Base-by-base conservation (phyloP, 352 stramenopile species). In the Pythium vanterpoolii region DNA sequence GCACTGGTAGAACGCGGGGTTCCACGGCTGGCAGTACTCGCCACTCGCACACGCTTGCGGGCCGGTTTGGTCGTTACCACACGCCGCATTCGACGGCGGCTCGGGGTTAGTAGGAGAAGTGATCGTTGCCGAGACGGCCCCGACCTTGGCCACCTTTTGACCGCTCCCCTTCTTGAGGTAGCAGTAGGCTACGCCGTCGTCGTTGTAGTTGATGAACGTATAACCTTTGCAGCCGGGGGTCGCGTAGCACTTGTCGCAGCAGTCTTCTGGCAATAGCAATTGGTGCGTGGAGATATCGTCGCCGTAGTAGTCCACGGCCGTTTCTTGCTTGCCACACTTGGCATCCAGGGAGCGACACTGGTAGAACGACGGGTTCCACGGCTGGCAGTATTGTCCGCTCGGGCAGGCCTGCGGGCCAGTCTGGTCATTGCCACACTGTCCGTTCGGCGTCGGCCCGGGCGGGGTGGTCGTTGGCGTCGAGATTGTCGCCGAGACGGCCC, bases 11-110 rank as follows among this genome's bases (percentile, higher is more conserved):
- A 68, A 67, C 21, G 42, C 45, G 1, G 68, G 36, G 66, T 79
- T 68, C 68, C 70, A 82, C 6, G 70, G 70, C 59, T 82, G 73
- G 56, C 73, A 82, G 65, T 79, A 82, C 31, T 57, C 16, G n/a
- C 42, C 42, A 16, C 7, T 48, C 9, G 42, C 21, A 16, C 42
- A 48, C 1, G 42, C 19, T 16, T 14, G n/a, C 24, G 42, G 19
- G 23, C 42, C n/a, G 23, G 21, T 18, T 9, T 48, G 21, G 42
- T 28, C 42, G 42, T 48, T 30, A 5, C 49, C 49, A 14, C 49
- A 57, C 13, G 6, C 11, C 1, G 24, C 24, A 11, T 36, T 26
- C 36, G 38, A 11, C 5, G 36, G 9, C 14, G 49, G 39, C 2
- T 16, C 26, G 21, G 30, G 14, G 33, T 14, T 39, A 14, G 33